A percentile compares a stretch with the other conserved stretches of the same genome.
These are phyloP conservation scores for Globisporangium middletonii DNA, from an alignment of 352 stramenopile species.

Conservation along the genomic window DNA sequence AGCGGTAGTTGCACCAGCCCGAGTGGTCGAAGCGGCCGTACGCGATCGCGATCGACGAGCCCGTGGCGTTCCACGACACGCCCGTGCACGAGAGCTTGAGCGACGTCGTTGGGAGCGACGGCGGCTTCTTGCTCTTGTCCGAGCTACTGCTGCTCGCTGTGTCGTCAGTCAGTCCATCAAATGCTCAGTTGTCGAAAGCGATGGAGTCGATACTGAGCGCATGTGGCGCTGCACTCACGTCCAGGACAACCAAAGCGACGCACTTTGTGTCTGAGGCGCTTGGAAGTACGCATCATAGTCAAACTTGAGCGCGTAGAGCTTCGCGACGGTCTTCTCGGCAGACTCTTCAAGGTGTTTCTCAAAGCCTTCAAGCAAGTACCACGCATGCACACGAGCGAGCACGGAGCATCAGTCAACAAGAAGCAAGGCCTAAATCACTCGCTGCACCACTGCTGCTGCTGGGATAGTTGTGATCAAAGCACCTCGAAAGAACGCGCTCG, in stretches of 20 bases:
- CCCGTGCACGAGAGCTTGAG: slow-evolving; percentile 76
- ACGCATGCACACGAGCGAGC: neutral
- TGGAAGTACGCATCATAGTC: slow-evolving; percentile 73
- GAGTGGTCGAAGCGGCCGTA: slow-evolving; percentile 84
- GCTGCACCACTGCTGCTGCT: neutral
- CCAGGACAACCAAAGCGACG: neutral
- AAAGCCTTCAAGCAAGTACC: slow-evolving; percentile 25
- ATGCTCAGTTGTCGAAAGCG: too few species aligned
- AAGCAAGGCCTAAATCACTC: neutral
- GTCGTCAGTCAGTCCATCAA: neutral
- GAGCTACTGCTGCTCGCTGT: neutral
- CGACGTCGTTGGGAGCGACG: slow-evolving; percentile 13
- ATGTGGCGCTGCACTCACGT: too few species aligned
- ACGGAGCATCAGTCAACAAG: neutral
- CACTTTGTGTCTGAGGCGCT: slow-evolving; percentile 21
- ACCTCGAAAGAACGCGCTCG: slow-evolving; percentile 45
- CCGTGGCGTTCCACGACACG: slow-evolving; percentile 84
- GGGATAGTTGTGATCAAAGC: neutral
- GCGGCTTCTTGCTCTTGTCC: slow-evolving; percentile 14
- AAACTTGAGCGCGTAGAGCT: slow-evolving; percentile 59
- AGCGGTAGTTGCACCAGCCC: slow-evolving; percentile 86
- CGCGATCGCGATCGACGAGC: slow-evolving; percentile 71
- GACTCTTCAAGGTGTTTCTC: slow-evolving; percentile 54
- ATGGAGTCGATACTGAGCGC: too few species aligned
- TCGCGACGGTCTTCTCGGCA: slow-evolving; percentile 55